phyloP scores from a whole-genome alignment of 495 filamentous ascomycete species.

The Cenococcum geophilum region DNA sequence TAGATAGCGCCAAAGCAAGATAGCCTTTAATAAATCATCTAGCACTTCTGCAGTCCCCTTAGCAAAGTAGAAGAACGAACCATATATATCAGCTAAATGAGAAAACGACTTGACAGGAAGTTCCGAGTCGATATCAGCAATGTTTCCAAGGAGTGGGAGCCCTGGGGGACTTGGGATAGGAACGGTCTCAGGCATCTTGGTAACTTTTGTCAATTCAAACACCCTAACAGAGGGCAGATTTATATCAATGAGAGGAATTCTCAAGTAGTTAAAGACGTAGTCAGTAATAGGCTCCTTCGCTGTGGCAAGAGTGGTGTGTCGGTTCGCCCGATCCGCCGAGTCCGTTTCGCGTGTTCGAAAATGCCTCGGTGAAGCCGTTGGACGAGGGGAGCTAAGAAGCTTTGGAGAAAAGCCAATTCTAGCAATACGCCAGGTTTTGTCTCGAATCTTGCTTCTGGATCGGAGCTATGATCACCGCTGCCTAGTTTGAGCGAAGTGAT shows the following conservation, averaged over 20 bases:
- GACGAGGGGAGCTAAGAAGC: background rate
- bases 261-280: background rate
- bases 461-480: too few relatives aligned
- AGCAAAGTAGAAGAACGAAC: conserved; percentile 6
- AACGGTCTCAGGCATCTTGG: background rate
- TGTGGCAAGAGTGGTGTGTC: background rate
- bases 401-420: background rate
- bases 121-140: conserved; percentile 15
- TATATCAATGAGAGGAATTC: background rate
- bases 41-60: background rate
- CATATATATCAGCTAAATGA: conserved; percentile 10
- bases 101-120: conserved; percentile 10
- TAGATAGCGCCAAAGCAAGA: background rate
- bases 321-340: background rate
- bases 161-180: conserved; percentile 21
- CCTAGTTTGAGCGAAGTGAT: too few relatives aligned
- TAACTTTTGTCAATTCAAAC: too few relatives aligned
- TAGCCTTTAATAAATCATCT: background rate
- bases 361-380: conserved; percentile 2
- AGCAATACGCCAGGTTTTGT: too few relatives aligned
- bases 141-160: conserved; percentile 14
- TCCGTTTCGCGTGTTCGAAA: background rate
- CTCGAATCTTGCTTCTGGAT: too few relatives aligned
- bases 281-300: too few relatives aligned
- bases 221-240: background rate